These are phyloP conservation scores for Aspergillus eucalypticola DNA, from an alignment of 2,329 filamentous ascomycete genomes.

Conservation along the genomic window DNA sequence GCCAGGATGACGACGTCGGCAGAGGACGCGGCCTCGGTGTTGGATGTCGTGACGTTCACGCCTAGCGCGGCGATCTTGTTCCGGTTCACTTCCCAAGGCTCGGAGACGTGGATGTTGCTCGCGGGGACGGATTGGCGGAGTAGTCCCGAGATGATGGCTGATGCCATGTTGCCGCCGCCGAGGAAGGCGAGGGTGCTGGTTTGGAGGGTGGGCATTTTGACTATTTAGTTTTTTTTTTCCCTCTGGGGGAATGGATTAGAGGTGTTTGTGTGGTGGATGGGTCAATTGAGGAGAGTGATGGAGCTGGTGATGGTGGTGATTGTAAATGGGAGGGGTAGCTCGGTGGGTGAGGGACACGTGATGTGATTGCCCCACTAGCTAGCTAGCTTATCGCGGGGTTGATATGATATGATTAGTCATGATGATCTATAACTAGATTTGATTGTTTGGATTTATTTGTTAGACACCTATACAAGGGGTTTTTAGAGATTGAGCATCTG, in stretches of 20 bases:
- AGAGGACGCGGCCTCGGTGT: conserved; percentile 28
- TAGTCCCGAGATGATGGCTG: conserved; percentile 37
- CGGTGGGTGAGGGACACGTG: too few species aligned
- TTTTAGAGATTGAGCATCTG: too few species aligned
- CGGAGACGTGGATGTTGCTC: conserved; percentile 36
- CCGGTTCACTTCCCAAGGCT: conserved; percentile 39
- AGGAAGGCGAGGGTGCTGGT: conserved; percentile 39
- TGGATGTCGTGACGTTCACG: conserved; percentile 33
- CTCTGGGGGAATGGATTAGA: background rate
- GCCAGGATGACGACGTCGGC: conserved; percentile 37
- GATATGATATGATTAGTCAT: too few species aligned
- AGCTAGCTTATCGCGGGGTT: too few species aligned
- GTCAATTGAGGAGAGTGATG: background rate
- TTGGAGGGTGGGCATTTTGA: conserved; percentile 29
- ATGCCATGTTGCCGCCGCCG: conserved; percentile 41
- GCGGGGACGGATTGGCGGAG: conserved; percentile 30
- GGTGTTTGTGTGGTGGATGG: background rate
- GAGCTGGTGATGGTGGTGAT: background rate
- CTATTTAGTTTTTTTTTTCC: background rate
- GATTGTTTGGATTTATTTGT: too few species aligned
- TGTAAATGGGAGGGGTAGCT: too few species aligned
- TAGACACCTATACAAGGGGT: too few species aligned
- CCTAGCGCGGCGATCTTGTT: conserved; percentile 34
- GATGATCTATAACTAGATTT: too few species aligned
- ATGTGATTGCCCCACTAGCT: too few species aligned